Evolutionary conservation across 2,329 filamentous ascomycete species (phyloP), one percentile per base, ranked within the genome.

Genomic region (Dothistroma pini): DNA sequence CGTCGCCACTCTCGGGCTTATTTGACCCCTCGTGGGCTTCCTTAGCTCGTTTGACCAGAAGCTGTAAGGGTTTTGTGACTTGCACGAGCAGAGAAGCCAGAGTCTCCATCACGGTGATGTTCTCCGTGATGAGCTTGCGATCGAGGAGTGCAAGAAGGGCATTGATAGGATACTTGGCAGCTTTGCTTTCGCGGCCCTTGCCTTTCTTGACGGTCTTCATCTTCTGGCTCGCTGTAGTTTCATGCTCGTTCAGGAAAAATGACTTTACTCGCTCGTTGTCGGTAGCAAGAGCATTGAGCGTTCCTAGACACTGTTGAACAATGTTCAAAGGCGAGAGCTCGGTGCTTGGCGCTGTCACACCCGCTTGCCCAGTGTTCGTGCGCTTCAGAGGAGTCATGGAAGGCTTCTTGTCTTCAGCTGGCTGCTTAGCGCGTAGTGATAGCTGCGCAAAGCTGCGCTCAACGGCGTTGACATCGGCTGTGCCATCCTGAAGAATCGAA

Each of bases 381-480:
- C 90, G 89, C 79, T 93, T 96, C 59, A 89, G 77, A 60, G 85
- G 83, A 72, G 91, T 91, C 9, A 66, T 68, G 59, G 67, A 63
- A 11, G 57, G 34, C 51, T 53, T 53, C 31, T 53, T 53, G 29
- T 53, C 51, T 32, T 53, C 51, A 19, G 31, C 29, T 29, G 70
- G 63, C 70, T 92, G 91, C 79, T 91, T 96, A 16, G 95, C 95
- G 73, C 92, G 90, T 48, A 97, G 81, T 2, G 95, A 97, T 5
- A 99, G 83, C 67, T 96, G 92, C 54, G 91, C 88, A 75, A 99
- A 97, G 79, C 93, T 97, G 68, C 93, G 88, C 76, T 99, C 95
- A 29, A 99, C 91, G 5, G 96, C 93, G 68, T 89, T 89, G 77
- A 96, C 89, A 76, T 99, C 95, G 7, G 89, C 88, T 72, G 92